Conservation (phyloP, 2,329 filamentous ascomycete species). For the Colletotrichum orbiculare region DNA sequence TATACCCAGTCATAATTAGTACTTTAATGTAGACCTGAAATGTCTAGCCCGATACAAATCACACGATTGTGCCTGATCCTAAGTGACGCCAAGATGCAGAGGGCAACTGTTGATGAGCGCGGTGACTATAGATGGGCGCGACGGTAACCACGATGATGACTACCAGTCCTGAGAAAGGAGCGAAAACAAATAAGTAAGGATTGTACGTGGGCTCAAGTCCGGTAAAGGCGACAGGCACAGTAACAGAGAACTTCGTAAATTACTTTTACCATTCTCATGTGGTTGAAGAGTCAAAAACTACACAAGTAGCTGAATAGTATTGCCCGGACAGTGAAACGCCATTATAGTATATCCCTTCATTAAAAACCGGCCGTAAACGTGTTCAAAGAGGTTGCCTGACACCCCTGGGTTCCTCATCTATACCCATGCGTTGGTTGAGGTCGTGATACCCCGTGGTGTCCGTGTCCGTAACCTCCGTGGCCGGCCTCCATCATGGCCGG, state of each 20-base stretch:
- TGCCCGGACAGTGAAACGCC: not conserved
- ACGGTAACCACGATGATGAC: no score
- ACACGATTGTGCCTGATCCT: not conserved
- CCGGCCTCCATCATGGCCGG: conserved; percentile 33
- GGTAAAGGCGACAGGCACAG: no score
- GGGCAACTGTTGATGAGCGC: no score
- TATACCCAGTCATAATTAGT: conserved; percentile 12
- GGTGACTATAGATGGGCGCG: no score
- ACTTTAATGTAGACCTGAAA: conserved; percentile 10
- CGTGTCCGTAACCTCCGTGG: conserved; percentile 12
- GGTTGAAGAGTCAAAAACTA: no score
- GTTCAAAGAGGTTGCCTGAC: not conserved
- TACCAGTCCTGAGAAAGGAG: no score
- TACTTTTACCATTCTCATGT: no score
- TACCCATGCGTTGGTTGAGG: conserved; percentile 23
- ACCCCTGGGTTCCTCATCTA: not conserved
- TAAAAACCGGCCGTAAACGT: not conserved
- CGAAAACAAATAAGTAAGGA: no score
- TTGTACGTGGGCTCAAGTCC: no score
- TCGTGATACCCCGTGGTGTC: conserved; percentile 17
- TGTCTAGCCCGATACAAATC: conserved; percentile 4
- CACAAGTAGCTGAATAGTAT: no score
- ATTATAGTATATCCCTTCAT: not conserved
- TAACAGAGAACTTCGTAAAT: no score
- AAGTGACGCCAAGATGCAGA: no score